A percentile compares a stretch with the other conserved stretches of the same genome.
Conservation (phyloP, 208 protist genomes). For the Tritrichomonas musculus region DNA sequence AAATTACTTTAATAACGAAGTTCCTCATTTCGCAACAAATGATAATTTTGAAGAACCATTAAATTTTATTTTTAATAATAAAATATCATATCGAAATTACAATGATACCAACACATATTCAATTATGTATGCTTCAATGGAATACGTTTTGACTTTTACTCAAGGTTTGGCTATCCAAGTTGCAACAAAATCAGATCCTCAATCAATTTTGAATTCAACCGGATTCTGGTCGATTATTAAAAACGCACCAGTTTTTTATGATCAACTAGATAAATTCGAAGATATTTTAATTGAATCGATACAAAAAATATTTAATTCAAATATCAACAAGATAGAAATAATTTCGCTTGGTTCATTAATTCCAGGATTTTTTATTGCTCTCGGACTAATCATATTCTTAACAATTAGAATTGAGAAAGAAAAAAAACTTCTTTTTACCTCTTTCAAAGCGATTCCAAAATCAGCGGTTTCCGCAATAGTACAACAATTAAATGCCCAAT, state of each 20-base stretch:
- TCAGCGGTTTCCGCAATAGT: neutral
- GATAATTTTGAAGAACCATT: neutral
- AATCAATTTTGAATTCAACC: neutral
- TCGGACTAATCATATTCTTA: neutral
- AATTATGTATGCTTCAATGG: neutral
- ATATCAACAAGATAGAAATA: neutral
- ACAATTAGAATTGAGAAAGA: neutral
- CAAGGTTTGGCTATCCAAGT: neutral
- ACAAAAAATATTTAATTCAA: neutral
- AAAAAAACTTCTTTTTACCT: neutral
- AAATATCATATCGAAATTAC: neutral
- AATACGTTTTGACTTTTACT: neutral
- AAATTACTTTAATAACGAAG: neutral
- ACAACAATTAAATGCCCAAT: neutral
- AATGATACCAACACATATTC: neutral
- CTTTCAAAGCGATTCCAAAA: constrained; percentile 17
- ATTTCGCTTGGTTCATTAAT: neutral
- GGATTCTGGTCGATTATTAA: neutral
- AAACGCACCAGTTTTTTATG: neutral
- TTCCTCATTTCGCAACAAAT: neutral
- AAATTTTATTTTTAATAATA: neutral
- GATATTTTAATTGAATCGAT: neutral
- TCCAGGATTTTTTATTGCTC: neutral
- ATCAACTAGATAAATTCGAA: neutral
- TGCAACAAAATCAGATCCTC: neutral